These are phyloP conservation scores for Penicillium soppii DNA, from an alignment of 495 filamentous ascomycete species.

Conservation along the genomic window DNA sequence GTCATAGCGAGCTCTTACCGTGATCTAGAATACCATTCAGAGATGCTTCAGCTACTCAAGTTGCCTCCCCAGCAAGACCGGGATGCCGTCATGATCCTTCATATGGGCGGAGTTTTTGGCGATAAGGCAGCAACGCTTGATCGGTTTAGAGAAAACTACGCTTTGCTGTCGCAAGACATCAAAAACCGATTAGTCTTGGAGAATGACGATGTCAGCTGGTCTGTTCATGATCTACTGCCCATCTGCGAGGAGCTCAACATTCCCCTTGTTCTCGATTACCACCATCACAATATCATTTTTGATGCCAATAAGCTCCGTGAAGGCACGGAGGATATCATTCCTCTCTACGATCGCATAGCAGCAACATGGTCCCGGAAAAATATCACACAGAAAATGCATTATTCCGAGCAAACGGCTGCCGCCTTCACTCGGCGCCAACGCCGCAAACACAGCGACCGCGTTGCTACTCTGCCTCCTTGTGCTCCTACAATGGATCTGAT, in stretches of 20 bases:
- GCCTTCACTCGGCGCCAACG: constrained; percentile 76
- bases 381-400: constrained; percentile 96
- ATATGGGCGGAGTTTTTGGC: constrained; percentile 91
- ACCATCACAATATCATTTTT: constrained; percentile 95
- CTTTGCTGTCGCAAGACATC: constrained; percentile 58
- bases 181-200: constrained; percentile 86
- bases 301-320: constrained; percentile 70
- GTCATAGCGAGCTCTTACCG: constrained; percentile 75
- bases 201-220: constrained; percentile 91
- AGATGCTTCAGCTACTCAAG: constrained; percentile 75
- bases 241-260: constrained; percentile 93
- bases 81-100: constrained; percentile 92
- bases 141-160: constrained; percentile 80
- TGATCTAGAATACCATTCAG: constrained; percentile 87
- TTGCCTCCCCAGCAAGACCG: constrained; percentile 78
- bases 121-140: constrained; percentile 81
- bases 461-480: constrained; percentile 78
- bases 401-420: constrained; percentile 73
- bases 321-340: constrained; percentile 79
- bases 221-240: constrained; percentile 86
- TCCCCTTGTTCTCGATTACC: constrained; percentile 88
- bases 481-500: constrained; percentile 84
- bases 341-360: constrained; percentile 68
- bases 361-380: constrained; percentile 84
- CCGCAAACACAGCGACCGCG: constrained; percentile 80